Evolutionary conservation across 2,329 filamentous ascomycete species (phyloP).

Genomic region (Alternaria angustiovoidea): DNA sequence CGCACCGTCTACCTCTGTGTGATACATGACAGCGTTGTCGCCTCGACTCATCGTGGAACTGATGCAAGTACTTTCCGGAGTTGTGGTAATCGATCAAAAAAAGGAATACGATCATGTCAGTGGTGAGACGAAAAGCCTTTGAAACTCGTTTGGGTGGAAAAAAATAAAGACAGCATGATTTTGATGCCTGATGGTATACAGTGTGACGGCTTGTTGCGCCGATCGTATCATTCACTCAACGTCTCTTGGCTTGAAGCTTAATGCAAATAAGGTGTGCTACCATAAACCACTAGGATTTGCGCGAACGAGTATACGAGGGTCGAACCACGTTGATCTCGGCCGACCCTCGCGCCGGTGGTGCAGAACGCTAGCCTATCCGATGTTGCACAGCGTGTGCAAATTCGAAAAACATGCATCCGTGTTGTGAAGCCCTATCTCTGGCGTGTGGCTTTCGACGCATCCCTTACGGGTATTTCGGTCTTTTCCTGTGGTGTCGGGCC

Average conservation of each 20-base stretch:
- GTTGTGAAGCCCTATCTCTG: background rate
- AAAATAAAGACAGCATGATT: background rate
- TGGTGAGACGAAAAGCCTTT: background rate
- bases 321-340: background rate
- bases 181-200: background rate
- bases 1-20: background rate
- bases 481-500: background rate
- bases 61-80: background rate
- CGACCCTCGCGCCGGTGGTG: background rate
- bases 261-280: background rate
- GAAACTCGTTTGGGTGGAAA: background rate
- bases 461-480: background rate
- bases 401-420: background rate
- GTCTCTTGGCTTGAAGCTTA: background rate
- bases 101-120: background rate
- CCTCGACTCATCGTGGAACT: background rate
- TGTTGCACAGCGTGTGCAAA: background rate
- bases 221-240: background rate
- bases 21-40: background rate
- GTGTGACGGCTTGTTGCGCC: background rate
- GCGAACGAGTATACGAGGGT: background rate
- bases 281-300: background rate
- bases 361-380: background rate
- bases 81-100: background rate
- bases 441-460: background rate